Evolutionary conservation across 2,329 filamentous ascomycete species (phyloP).

Genomic region (Dendryphion nanum): DNA sequence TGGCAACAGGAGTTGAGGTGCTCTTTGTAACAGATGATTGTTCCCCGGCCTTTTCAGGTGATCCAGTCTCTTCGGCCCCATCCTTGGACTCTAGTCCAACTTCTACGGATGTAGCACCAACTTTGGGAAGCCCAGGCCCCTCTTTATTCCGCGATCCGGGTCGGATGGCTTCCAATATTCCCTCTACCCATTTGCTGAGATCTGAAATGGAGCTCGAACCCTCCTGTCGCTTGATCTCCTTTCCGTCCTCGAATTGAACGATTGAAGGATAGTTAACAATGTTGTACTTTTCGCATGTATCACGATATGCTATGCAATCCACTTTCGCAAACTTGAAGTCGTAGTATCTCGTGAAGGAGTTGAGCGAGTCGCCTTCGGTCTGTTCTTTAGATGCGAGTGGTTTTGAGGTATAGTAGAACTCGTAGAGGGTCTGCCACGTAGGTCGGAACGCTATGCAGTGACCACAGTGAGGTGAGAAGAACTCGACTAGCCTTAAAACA

Average conservation of each 20-base stretch:
- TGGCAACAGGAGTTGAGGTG: conserved; percentile 28
- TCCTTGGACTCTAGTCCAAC: conserved; percentile 36
- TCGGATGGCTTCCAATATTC: conserved; percentile 70
- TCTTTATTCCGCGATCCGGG: conserved; percentile 75
- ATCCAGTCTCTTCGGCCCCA: conserved; percentile 34
- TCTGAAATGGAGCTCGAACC: conserved; percentile 67
- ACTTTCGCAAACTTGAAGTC: conserved; percentile 83
- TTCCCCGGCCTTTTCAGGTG: conserved; percentile 9
- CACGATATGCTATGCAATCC: conserved; percentile 81
- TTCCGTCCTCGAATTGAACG: conserved; percentile 75
- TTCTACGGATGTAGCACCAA: conserved; percentile 59
- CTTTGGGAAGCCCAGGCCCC: conserved; percentile 67
- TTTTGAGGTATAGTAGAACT: conserved; percentile 90
- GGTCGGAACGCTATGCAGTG: conserved; percentile 82
- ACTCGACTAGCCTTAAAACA: conserved; percentile 48
- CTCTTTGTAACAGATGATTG: conserved; percentile 18
- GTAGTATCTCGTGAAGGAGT: conserved; percentile 78
- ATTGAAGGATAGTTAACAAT: conserved; percentile 75
- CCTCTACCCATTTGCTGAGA: conserved; percentile 72
- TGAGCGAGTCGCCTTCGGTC: conserved; percentile 51
- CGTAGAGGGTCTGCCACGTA: conserved; percentile 87
- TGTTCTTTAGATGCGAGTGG: conserved; percentile 56
- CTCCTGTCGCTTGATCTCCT: conserved; percentile 60
- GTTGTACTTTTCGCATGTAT: conserved; percentile 68
- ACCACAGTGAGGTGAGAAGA: conserved; percentile 53